Evolutionary conservation across 129 eudicot species (phyloP).

Genomic region (Flaveria ramosissima): DNA sequence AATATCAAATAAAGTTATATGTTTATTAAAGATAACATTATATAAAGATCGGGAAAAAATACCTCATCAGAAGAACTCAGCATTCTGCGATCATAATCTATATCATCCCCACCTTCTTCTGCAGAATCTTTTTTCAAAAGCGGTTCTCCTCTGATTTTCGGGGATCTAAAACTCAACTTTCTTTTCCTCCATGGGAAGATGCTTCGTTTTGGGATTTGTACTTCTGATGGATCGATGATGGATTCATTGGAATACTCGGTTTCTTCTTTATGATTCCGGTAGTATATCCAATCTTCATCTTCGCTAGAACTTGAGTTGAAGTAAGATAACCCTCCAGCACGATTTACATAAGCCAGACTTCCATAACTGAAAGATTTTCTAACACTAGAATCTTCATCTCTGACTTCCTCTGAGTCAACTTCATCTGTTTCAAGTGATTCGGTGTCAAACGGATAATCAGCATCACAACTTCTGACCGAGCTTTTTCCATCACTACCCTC

Average conservation of each 20-base stretch:
- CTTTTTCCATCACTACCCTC: conserved; percentile 12
- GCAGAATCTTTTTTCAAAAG: conserved; percentile 8
- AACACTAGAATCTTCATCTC: neutral
- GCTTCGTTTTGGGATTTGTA: conserved; percentile 3
- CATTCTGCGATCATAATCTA: conserved; percentile 20
- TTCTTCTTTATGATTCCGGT: conserved; percentile 8
- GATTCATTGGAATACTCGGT: conserved; percentile 1
- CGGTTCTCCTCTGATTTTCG: conserved; percentile 10
- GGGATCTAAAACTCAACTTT: conserved; percentile 13
- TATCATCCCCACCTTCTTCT: conserved; percentile 20
- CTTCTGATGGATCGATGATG: neutral
- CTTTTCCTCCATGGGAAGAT: conserved; percentile 16
- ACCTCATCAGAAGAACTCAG: conserved; percentile 15
- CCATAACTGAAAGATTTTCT: conserved; percentile 22
- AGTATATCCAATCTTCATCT: conserved; percentile 16
- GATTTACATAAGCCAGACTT: conserved; percentile 13
- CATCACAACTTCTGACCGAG: conserved; percentile 7
- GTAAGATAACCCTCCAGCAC: conserved; percentile 17
- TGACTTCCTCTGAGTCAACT: conserved; percentile 7
- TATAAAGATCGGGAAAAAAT: neutral
- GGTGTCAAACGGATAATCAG: neutral
- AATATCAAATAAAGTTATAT: neutral
- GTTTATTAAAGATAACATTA: neutral
- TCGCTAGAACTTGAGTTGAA: conserved; percentile 6
- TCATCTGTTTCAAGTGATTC: conserved; percentile 10